These are phyloP conservation scores for Tuber indicum DNA, from an alignment of 495 filamentous ascomycete species.

Conservation along the genomic window DNA sequence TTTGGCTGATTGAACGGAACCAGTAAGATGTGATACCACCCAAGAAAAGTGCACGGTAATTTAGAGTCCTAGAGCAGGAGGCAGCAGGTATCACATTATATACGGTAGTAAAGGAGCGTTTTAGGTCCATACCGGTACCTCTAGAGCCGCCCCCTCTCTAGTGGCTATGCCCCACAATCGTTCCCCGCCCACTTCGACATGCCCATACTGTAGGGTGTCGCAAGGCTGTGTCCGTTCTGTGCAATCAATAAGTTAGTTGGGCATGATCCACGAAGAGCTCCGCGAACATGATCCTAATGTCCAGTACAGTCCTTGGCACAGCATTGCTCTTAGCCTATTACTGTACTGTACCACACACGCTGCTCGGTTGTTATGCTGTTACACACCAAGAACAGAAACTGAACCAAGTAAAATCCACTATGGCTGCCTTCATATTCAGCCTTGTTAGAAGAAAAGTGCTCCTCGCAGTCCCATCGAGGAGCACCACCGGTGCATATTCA, in stretches of 20 bases:
- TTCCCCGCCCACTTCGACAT: not conserved
- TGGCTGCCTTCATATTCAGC: not conserved
- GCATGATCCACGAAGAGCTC: not conserved
- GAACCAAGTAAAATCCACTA: not conserved
- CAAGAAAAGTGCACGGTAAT: not conserved
- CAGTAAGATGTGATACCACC: not conserved
- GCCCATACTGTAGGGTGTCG: not conserved
- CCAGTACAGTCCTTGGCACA: not conserved
- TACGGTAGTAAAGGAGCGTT: not conserved
- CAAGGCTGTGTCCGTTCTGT: not conserved
- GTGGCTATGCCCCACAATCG: not conserved
- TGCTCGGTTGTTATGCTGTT: too few relatives aligned
- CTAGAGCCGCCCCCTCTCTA: too few relatives aligned
- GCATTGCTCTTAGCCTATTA: not conserved
- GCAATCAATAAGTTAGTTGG: not conserved
- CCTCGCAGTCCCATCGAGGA: not conserved
- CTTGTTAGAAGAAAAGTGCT: not conserved
- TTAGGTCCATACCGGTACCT: too few relatives aligned
- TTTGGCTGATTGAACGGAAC: not conserved
- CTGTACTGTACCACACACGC: too few relatives aligned
- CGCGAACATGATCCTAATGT: not conserved
- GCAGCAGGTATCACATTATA: not conserved
- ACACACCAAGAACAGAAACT: too few relatives aligned
- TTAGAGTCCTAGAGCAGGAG: not conserved
- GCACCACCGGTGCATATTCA: not conserved